Base-by-base conservation (phyloP, 768 basidiomycete species). In the Hemileccinum impolitum region DNA sequence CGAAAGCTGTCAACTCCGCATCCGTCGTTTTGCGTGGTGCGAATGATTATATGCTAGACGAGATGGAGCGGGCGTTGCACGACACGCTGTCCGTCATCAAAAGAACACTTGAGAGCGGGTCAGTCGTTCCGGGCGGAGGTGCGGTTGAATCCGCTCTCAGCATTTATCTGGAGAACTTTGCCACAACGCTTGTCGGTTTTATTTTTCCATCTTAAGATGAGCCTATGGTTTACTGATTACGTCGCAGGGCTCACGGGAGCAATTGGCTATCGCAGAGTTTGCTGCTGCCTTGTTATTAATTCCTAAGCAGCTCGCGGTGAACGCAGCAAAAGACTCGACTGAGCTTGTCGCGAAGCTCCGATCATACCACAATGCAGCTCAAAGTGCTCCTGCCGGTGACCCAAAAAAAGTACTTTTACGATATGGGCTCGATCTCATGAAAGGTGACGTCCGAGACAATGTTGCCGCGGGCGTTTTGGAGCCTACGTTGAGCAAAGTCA, bases 191-290 rank as follows among this genome's bases (percentile, higher is more conserved):
- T 69, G 95, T 95, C 66, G 66, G 87, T 75, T 6, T 25, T 30
- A 39, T 43, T 23, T 31, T 23, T 23, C 23, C 38, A 14, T 23
- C 28, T 13, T 25, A 12, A 23, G 3, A 19, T n/a, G 1, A 32
- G 26, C 23, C 31, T 25, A 31, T 32, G 28, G 30, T 17, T 43
- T 41, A 39, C 37, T 53, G 38, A 48, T 39, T 39, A 39, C 21
- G 56, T 41, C 54, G 46, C 63, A 97, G 95, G 96, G 95, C 40
- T 99, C 96, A 18, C 80, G 96, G 58, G 96, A 99, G 71, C 96
- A 99, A 67, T 76, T 99, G 45, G 96, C 96, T 17, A 97, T 99
- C 61, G 96, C 94, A n/a, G 96, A 99, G 68, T 99, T 99, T 66
- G 96, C 96, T 18, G 76, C 78, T 52, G 89, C 96, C 12, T 77